Evolutionary conservation across 495 filamentous ascomycete genomes (phyloP).

Genomic region (Aspergillus diversus): DNA sequence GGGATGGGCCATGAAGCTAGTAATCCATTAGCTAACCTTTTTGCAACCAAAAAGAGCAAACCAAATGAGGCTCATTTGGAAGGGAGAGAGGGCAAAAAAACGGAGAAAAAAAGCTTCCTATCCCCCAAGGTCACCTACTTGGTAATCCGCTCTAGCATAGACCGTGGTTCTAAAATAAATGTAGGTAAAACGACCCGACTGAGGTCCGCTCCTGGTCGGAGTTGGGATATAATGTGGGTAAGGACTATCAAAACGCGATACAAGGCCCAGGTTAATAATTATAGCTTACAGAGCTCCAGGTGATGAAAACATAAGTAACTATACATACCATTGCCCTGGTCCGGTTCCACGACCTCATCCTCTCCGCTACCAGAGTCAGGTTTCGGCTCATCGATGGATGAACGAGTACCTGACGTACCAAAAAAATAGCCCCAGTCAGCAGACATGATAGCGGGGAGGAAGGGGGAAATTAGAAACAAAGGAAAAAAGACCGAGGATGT

Average conservation of each 20-base stretch:
- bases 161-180: constrained; percentile 96
- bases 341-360: constrained; percentile 79
- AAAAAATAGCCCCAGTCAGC: constrained; percentile 37
- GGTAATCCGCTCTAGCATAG: constrained; percentile 98
- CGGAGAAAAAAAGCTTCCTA: no score
- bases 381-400: constrained; percentile 56
- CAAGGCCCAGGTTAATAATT: neutral
- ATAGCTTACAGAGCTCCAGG: neutral
- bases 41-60: neutral
- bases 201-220: constrained; percentile 92
- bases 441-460: constrained; percentile 33
- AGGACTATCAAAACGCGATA: constrained; percentile 55
- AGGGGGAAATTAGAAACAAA: neutral
- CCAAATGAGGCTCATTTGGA: no score
- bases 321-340: constrained; percentile 60
- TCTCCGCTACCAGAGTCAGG: constrained; percentile 50
- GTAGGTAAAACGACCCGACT: constrained; percentile 94
- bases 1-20: constrained; percentile 98
- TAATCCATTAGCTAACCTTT: constrained; percentile 9
- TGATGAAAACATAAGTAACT: neutral
- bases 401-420: constrained; percentile 50
- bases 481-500: constrained; percentile 10
- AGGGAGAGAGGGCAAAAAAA: no score
- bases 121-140: constrained; percentile 64
- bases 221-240: constrained; percentile 93